Base-by-base conservation (phyloP, 768 basidiomycete genomes). In the Coprinopsis strossmayeri region DNA sequence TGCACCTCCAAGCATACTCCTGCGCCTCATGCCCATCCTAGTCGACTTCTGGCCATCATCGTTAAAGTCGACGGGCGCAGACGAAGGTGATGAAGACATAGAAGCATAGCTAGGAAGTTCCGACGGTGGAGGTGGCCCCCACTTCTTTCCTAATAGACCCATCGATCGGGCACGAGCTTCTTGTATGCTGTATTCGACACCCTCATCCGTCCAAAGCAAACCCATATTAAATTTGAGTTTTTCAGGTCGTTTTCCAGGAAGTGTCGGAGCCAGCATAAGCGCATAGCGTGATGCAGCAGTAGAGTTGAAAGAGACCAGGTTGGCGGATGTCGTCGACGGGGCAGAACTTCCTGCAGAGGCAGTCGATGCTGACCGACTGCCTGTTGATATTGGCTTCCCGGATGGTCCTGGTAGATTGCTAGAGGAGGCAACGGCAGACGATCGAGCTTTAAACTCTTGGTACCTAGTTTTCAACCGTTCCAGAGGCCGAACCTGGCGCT, bases 391-490 rank as follows among this genome's bases (percentile, higher is more conserved):
- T 55, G 45, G 17, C 10, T 55, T 60, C 4, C 59, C 51, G 27
- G 61, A 54, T 64, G 79, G 64, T 28, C 25, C n/a, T 12, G 3
- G 27, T 32, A 5, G 26, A 28, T 23, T 28, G 12, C 9, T 12
- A 5, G 41, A 4, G 20, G 37, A 13, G 37, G 73, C 61, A 71
- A n/a, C n/a, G n/a, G n/a, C n/a, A n/a, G n/a, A n/a, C n/a, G 75
- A 59, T 50, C 81, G 81, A 58, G 59, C 72, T 56, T 86, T 82
- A 63, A 95, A 97, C 24, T 89, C 87, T 27, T 79, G 71, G 59
- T 92, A 90, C 47, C 83, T 73, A 34, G 74, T 81, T 68, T 91
- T 92, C 35, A 99, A 73, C 39, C 91, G 77, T 57, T 91, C 91
- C 18, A 88, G 59, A 2, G 95, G 94, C 20, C 88, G 78, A 11